phyloP scores from a whole-genome alignment of 495 filamentous ascomycete species.

The Xylaria scruposa region DNA sequence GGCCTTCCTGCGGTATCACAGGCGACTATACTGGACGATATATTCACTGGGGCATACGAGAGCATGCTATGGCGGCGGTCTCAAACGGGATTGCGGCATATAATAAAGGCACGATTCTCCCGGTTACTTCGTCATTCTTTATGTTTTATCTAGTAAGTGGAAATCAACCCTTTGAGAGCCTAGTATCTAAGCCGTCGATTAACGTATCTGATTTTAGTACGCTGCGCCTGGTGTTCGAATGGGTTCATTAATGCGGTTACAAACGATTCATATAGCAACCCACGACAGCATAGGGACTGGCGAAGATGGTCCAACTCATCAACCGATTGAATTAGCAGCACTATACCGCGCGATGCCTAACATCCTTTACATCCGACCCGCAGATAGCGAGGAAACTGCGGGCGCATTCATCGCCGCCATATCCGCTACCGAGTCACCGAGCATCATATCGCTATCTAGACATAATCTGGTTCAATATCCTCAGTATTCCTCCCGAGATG shows the following conservation, averaged over 20 bases:
- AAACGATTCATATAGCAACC: conserved; percentile 64
- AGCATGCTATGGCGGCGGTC: conserved; percentile 61
- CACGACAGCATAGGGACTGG: conserved; percentile 67
- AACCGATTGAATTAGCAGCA: conserved; percentile 63
- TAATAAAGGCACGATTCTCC: conserved; percentile 56
- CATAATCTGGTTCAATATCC: conserved; percentile 34
- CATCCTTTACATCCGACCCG: conserved; percentile 63
- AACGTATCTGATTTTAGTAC: conserved; percentile 35
- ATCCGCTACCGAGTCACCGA: conserved; percentile 47
- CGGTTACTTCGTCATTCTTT: conserved; percentile 61
- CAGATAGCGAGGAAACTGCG: conserved; percentile 62
- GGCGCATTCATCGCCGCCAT: conserved; percentile 62
- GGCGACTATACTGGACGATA: conserved; percentile 60
- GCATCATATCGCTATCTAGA: conserved; percentile 41
- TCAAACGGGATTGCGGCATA: conserved; percentile 63
- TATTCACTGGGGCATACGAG: conserved; percentile 61
- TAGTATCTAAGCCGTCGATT: not conserved
- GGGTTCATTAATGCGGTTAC: conserved; percentile 63
- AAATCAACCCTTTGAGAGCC: not conserved
- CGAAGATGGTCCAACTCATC: conserved; percentile 68
- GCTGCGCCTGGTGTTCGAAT: conserved; percentile 66
- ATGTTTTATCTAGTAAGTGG: conserved; percentile 61
- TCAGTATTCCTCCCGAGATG: conserved; percentile 32
- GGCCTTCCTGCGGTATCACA: conserved; percentile 53
- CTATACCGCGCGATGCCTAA: conserved; percentile 68